Base-by-base conservation (phyloP, 2,329 filamentous ascomycete species). In the Cylindrodendrum hubeiense region DNA sequence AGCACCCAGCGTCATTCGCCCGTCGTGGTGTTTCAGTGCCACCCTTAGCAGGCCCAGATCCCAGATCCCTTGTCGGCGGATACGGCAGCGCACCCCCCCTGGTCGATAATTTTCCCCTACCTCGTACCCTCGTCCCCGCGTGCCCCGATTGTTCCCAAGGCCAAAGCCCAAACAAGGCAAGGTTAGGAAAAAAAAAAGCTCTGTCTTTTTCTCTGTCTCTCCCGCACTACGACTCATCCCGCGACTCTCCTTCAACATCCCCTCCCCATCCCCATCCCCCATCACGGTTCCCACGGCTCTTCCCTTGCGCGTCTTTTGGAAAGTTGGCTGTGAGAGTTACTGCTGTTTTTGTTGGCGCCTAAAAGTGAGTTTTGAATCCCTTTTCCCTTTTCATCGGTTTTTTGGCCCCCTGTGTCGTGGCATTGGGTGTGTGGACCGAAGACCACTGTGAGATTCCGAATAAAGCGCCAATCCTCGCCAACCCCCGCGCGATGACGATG, bases 311-410 rank as follows among this genome's bases (percentile, higher is more conserved):
- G 79, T 80, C 78, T 81, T 81, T 81, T 79, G 78, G 78, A 79
- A 78, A 73, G 74, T 80, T 80, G 78, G 76, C 78, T 79, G 74
- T 80, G 77, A 79, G 74, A 78, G 75, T 79, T 79, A 78, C 78
- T 78, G 77, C 80, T 80, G 80, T 81, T 83, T 80, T 83, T 83
- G 78, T 80, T 81, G 83, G 83, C 83, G 82, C 83, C 78, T 79
- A 85, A 86, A 85, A 85, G 84, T 86, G 79, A 85, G 84, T 85
- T 68, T 71, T 67, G 47, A 63, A 69, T 67, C 54, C 65, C 54
- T 60, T 65, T 62, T 49, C 57, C 37, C 54, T 37, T 61, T 60
- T 56, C 50, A 52, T 41, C 57, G 67, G 60, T 71, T 60, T 66
- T 67, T 68, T 46, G 66, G 65, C 67, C 51, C 59, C 49, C 28